Evolutionary conservation across 768 basidiomycete species (phyloP).

Genomic region (Hygrocybe punicea): DNA sequence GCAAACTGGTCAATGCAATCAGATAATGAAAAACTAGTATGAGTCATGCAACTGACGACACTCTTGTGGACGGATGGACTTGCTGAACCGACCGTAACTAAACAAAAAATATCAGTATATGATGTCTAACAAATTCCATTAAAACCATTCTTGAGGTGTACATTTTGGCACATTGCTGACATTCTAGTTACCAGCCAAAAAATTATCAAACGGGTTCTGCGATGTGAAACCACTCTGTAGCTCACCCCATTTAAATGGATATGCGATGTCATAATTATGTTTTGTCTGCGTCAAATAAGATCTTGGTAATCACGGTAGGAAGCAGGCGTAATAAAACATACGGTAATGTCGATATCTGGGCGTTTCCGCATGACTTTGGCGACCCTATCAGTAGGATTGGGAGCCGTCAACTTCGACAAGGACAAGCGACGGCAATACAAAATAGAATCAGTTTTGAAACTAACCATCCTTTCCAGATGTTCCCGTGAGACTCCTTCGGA

Average conservation of each 20-base stretch:
- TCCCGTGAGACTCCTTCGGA: constrained; percentile 71
- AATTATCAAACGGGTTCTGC: constrained; percentile 1
- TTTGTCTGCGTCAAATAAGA: constrained; percentile 45
- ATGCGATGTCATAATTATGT: constrained; percentile 73
- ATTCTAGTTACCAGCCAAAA: constrained; percentile 42
- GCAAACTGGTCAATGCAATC: constrained; percentile 47
- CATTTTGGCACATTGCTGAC: constrained; percentile 61
- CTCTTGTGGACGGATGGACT: constrained; percentile 65
- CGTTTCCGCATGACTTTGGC: constrained; percentile 61
- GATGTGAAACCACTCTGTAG: constrained; percentile 8
- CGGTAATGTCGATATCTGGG: constrained; percentile 70
- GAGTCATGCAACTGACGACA: constrained; percentile 44
- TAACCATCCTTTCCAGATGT: constrained; percentile 69
- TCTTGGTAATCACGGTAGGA: not conserved
- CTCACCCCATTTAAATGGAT: constrained; percentile 74
- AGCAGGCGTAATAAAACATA: constrained; percentile 23
- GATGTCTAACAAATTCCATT: too few relatives aligned
- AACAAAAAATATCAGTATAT: not conserved
- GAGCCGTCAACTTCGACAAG: not conserved
- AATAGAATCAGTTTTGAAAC: constrained; percentile 14
- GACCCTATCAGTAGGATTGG: constrained; percentile 50
- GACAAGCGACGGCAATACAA: not conserved
- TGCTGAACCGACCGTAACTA: constrained; percentile 73
- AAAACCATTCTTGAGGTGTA: constrained; percentile 20
- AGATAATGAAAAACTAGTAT: not conserved